phyloP scores from a whole-genome alignment of 164 flowering plant species.

The Vitis riparia region DNA sequence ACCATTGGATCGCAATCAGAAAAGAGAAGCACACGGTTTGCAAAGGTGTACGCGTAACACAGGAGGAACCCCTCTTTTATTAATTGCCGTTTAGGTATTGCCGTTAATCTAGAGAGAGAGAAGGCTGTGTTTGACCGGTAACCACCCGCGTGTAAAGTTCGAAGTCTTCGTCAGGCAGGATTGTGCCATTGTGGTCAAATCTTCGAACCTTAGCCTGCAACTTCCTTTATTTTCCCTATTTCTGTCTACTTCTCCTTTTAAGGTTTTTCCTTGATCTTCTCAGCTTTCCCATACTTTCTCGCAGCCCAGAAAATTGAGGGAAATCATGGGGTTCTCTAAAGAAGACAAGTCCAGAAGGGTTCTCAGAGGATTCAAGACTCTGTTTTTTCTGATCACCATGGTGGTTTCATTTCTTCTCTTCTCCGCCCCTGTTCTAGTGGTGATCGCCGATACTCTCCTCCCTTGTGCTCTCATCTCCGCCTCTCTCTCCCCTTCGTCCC shows the following conservation, averaged over 20 bases:
- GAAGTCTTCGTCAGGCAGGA: conserved; percentile 11
- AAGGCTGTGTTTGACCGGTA: conserved; percentile 12
- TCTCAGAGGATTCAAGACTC: conserved; percentile 62
- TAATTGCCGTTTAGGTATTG: conserved; percentile 16
- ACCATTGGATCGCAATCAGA: too few species aligned
- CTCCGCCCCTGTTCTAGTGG: conserved; percentile 79
- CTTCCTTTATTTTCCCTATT: neutral
- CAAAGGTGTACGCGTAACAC: too few species aligned
- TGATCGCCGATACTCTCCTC: conserved; percentile 61
- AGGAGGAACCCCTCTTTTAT: neutral
- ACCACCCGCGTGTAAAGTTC: conserved; percentile 22
- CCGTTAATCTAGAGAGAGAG: conserved; percentile 11
- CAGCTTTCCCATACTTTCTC: conserved; percentile 1
- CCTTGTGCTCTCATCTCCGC: conserved; percentile 79
- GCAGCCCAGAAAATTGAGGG: neutral
- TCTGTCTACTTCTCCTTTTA: neutral
- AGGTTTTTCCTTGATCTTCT: neutral
- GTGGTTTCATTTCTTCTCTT: conserved; percentile 64
- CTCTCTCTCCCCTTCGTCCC: conserved; percentile 39
- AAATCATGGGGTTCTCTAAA: conserved; percentile 54
- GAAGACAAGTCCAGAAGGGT: conserved; percentile 49
- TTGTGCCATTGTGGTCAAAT: conserved; percentile 23
- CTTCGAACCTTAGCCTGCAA: conserved; percentile 16
- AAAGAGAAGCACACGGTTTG: too few species aligned
- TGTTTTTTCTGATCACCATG: conserved; percentile 75